phyloP scores from a whole-genome alignment of 305 asterid species.

The Fraxinus nigra region DNA sequence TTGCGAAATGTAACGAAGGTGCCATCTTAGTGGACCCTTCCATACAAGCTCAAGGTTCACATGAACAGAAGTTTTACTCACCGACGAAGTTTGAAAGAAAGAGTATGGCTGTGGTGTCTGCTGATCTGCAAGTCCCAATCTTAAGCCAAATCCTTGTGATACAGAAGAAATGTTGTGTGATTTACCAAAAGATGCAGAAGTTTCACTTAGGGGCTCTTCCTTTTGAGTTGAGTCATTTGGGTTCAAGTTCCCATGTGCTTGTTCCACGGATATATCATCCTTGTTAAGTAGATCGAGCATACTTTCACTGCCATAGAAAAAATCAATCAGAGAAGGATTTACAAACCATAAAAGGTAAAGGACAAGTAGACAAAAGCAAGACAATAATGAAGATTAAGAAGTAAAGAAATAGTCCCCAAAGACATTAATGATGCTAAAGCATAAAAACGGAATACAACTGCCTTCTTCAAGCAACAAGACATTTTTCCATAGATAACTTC shows the following conservation, averaged over 20 bases:
- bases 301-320: slow-evolving; percentile 36
- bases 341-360: neutral
- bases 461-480: neutral
- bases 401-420: neutral
- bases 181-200: slow-evolving; percentile 26
- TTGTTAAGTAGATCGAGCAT: slow-evolving; percentile 32
- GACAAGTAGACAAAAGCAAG: slow-evolving; percentile 6
- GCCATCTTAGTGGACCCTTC: slow-evolving; percentile 10
- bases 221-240: slow-evolving; percentile 28
- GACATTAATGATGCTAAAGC: neutral
- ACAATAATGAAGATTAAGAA: neutral
- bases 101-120: slow-evolving; percentile 38
- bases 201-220: slow-evolving; percentile 28
- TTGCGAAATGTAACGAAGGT: neutral
- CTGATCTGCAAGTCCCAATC: slow-evolving; percentile 37
- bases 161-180: slow-evolving; percentile 31
- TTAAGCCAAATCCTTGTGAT: slow-evolving; percentile 37
- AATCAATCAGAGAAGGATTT: slow-evolving; percentile 11
- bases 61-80: slow-evolving; percentile 29
- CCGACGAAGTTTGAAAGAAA: slow-evolving; percentile 38
- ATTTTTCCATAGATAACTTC: neutral
- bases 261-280: slow-evolving; percentile 33
- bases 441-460: neutral
- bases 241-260: slow-evolving; percentile 27
- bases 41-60: slow-evolving; percentile 13